Percentiles rank a stretch among this genome's conserved stretches.
phyloP scores from a whole-genome alignment of 1,139 yeast genomes.

The Lodderomyces jiufengensis region DNA sequence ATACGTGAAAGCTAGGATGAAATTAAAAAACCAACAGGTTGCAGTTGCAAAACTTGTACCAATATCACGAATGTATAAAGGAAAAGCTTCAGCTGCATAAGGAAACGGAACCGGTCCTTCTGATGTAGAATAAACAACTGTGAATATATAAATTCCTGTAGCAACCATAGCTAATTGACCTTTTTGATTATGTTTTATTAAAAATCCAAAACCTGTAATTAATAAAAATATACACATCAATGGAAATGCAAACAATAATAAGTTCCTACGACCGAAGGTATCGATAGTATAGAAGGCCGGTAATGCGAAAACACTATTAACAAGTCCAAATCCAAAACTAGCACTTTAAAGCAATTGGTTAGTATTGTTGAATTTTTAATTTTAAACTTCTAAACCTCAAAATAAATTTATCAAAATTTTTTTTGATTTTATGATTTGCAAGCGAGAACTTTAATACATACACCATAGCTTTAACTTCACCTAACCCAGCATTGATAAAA shows the following conservation, averaged over 20 bases:
- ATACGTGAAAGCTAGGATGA: conserved; percentile 70
- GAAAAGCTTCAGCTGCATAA: conserved; percentile 81
- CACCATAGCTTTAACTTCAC: conserved; percentile 57
- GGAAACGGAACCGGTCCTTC: conserved; percentile 93
- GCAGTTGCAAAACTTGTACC: conserved; percentile 87
- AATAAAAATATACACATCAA: conserved; percentile 64
- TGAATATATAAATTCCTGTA: conserved; percentile 70
- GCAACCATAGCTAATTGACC: conserved; percentile 51
- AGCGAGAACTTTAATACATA: too few relatives aligned
- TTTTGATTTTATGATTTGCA: too few relatives aligned
- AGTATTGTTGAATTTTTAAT: too few relatives aligned
- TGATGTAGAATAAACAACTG: conserved; percentile 76
- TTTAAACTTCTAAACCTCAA: too few relatives aligned
- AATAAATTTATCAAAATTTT: too few relatives aligned
- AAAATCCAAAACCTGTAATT: conserved; percentile 75
- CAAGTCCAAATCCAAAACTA: conserved; percentile 82
- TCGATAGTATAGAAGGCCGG: conserved; percentile 86
- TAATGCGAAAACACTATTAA: conserved; percentile 75
- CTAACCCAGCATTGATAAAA: conserved; percentile 64
- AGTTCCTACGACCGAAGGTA: conserved; percentile 69
- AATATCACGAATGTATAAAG: conserved; percentile 76
- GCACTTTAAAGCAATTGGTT: conserved; percentile 32
- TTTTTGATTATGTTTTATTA: conserved; percentile 43
- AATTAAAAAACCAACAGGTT: conserved; percentile 83
- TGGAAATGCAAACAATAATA: conserved; percentile 73